These are phyloP conservation scores for Candida maesae DNA, from an alignment of 805 yeast species.

Conservation along the genomic window DNA sequence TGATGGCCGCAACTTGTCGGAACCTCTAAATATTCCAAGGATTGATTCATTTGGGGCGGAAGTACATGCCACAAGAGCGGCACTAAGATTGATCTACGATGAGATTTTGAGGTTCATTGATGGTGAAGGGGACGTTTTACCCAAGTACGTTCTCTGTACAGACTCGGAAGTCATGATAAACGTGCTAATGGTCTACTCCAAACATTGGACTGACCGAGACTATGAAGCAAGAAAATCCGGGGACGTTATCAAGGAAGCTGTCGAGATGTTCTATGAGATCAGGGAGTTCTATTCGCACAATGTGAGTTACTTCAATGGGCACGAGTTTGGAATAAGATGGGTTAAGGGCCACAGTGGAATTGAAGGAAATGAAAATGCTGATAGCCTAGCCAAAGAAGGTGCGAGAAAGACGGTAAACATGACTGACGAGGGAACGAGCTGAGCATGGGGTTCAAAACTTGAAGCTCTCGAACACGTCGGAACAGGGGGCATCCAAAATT, in stretches of 20 bases:
- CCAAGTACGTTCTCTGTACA: conserved; percentile 45
- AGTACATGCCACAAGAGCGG: conserved; percentile 58
- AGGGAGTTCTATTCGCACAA: conserved; percentile 32
- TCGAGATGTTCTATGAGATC: conserved; percentile 38
- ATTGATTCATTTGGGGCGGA: conserved; percentile 86
- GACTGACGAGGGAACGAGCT: too few relatives aligned
- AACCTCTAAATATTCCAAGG: conserved; percentile 39
- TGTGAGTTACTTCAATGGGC: conserved; percentile 25
- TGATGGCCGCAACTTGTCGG: conserved; percentile 53
- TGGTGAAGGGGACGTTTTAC: conserved; percentile 15
- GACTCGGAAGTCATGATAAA: conserved; percentile 71
- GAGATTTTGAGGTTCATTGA: conserved; percentile 28
- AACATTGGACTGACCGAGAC: conserved; percentile 52
- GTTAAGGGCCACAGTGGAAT: conserved; percentile 71
- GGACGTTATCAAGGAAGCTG: conserved; percentile 34
- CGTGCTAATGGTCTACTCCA: conserved; percentile 52
- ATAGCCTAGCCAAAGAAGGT: conserved; percentile 65
- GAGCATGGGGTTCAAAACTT: too few relatives aligned
- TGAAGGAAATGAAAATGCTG: conserved; percentile 75
- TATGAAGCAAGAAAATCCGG: conserved; percentile 38
- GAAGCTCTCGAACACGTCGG: too few relatives aligned
- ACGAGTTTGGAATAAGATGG: conserved; percentile 46
- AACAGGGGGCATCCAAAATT: too few relatives aligned
- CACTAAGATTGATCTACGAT: conserved; percentile 39
- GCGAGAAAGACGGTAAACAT: too few relatives aligned